Conservation (phyloP, 1,284 basidiomycete genomes). For the Austroboletus novae-zelandiae region DNA sequence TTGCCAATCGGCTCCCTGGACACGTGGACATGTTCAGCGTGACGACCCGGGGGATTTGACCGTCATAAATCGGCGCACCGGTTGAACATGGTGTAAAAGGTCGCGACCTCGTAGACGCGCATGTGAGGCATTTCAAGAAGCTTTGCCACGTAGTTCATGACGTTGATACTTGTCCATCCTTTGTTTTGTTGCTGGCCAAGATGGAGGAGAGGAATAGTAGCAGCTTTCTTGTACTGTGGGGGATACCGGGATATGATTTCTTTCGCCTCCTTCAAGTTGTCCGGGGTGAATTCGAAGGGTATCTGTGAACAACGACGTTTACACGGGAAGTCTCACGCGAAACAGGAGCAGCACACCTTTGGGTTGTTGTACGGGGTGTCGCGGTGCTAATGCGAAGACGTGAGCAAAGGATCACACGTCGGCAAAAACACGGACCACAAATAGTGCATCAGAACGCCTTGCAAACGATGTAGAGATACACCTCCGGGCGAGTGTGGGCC, state of each 20-base stretch:
- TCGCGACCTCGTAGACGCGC: slow-evolving; percentile 99
- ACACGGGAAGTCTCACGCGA: neutral
- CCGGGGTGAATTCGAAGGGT: slow-evolving; percentile 82
- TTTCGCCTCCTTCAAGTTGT: slow-evolving; percentile 83
- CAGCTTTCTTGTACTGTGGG: slow-evolving; percentile 96
- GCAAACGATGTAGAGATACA: slow-evolving; percentile 38
- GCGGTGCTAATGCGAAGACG: slow-evolving; percentile 64
- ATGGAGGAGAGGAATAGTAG: slow-evolving; percentile 95
- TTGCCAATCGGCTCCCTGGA: slow-evolving; percentile 89
- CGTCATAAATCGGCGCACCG: slow-evolving; percentile 47
- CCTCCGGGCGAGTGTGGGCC: slow-evolving; percentile 27
- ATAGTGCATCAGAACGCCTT: slow-evolving; percentile 50
- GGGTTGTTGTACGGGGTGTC: slow-evolving; percentile 94
- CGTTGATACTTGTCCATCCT: slow-evolving; percentile 97
- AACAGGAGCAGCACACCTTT: slow-evolving; percentile 46
- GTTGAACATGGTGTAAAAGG: slow-evolving; percentile 99
- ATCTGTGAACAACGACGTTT: slow-evolving; percentile 53
- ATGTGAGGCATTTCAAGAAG: slow-evolving; percentile 95
- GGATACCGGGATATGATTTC: slow-evolving; percentile 94
- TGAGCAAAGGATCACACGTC: slow-evolving; percentile 7
- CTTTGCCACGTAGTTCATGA: slow-evolving; percentile 97
- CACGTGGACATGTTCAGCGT: neutral
- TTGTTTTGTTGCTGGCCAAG: slow-evolving; percentile 97
- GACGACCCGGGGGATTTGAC: neutral
- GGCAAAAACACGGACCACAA: slow-evolving; percentile 42